phyloP scores from a whole-genome alignment of 73 alveolate species.

The Breviolum minutum region DNA sequence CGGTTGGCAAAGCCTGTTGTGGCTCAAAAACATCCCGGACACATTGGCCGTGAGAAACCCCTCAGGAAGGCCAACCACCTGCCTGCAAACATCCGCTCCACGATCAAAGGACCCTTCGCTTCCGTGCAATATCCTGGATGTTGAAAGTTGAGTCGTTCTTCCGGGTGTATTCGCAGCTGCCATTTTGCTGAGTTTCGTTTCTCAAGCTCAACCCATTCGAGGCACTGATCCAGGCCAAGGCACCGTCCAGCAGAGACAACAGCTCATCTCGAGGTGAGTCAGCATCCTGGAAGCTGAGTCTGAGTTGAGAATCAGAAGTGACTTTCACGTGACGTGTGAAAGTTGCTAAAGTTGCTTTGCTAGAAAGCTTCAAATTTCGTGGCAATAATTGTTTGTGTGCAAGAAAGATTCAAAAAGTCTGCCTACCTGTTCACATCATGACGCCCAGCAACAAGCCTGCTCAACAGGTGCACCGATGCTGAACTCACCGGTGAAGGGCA shows the following conservation, averaged over 20 bases:
- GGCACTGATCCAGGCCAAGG: neutral
- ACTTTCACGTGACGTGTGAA: neutral
- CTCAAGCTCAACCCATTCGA: neutral
- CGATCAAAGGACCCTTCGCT: slow-evolving; percentile 52
- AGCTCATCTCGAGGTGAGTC: slow-evolving; percentile 49
- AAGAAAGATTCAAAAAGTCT: no score
- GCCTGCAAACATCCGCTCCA: slow-evolving; percentile 74
- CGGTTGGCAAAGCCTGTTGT: slow-evolving; percentile 38
- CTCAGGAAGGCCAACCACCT: neutral
- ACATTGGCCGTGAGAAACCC: neutral
- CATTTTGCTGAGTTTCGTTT: neutral
- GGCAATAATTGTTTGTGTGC: neutral
- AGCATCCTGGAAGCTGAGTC: neutral
- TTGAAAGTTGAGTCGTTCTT: neutral
- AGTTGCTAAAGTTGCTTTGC: neutral
- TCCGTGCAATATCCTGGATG: slow-evolving; percentile 53
- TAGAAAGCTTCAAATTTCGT: neutral
- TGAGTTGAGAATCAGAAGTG: neutral
- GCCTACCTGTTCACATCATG: neutral
- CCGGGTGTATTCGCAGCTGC: no score
- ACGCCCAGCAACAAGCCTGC: neutral
- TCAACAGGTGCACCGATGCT: slow-evolving; percentile 54
- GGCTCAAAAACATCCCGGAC: neutral
- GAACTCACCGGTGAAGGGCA: slow-evolving; percentile 80
- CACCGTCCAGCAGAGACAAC: slow-evolving; percentile 67